Base-by-base conservation (phyloP, 2,329 filamentous ascomycete genomes). In the Aspergillus pseudotamarii region DNA sequence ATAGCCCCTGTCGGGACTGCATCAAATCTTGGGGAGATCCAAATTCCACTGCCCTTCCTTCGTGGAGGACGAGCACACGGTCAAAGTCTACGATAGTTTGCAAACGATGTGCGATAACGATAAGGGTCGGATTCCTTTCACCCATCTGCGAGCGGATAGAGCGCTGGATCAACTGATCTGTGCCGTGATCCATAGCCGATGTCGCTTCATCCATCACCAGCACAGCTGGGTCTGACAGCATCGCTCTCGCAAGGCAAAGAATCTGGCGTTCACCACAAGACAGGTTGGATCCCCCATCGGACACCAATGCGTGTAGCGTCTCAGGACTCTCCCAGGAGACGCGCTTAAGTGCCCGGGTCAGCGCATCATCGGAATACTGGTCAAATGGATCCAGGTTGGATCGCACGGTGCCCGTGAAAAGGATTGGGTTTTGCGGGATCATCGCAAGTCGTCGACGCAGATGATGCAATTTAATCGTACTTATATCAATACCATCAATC, bases 71-170 rank as follows among this genome's bases (percentile, higher is more conserved):
- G 30, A 61, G 53, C 8, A 61, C 26, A 21, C n/a, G 26, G 23
- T 61, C 59, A 21, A 46, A 56, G 45, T 61, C 59, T 1, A 23
- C 59, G 21, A 61, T 57, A 1, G 59, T 57, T 36, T 57, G 55
- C 11, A 61, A 21, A 21, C 53, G 53, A 28, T 61, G 59, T 14
- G 59, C 59, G 28, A 61, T 61, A 6, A 61, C 59, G n/a, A 61
- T 41, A 1, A 61, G 28, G 0, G 59, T 61, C 8, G 59, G 45
- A 14, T 26, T 23, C 19, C 14, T 26, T 16, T 32, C n/a, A 11
- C 41, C 38, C 5, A 57, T 38, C 9, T 41, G 43, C 5, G 53
- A 57, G 19, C 59, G 53, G 21, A 61, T 34, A n/a, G 50, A 45
- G 16, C 43, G 53, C 30, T 61, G 59, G 23, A 61, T 61, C 19